A percentile compares a stretch with the other conserved stretches of the same genome.
Evolutionary conservation across 805 yeast genomes (phyloP).

Genomic region (Yarrowia sp.): DNA sequence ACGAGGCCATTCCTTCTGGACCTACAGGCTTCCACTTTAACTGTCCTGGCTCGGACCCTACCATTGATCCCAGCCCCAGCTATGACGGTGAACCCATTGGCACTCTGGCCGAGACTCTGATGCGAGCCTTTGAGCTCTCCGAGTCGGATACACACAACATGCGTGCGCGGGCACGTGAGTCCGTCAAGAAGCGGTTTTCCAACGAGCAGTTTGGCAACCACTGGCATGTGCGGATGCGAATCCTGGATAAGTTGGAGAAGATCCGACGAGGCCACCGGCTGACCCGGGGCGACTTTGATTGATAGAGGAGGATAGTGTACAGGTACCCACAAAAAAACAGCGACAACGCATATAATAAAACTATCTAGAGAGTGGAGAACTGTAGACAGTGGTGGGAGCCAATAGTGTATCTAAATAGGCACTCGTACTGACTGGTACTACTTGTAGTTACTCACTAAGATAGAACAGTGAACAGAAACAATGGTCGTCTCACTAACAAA

Average conservation of each 20-base stretch:
- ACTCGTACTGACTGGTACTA: no score
- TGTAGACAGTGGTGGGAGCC: no score
- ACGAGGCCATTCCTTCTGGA: constrained; percentile 6
- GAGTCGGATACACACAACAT: constrained; percentile 42
- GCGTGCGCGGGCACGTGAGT: constrained; percentile 44
- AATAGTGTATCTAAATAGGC: no score
- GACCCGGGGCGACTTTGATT: constrained; percentile 29
- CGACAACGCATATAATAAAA: no score
- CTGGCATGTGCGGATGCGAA: constrained; percentile 45
- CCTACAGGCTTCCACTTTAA: constrained; percentile 74
- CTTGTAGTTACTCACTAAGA: no score
- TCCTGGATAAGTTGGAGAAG: constrained; percentile 31
- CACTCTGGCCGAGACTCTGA: constrained; percentile 40
- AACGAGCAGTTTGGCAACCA: constrained; percentile 52
- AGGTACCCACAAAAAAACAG: neutral
- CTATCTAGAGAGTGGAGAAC: no score
- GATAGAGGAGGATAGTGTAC: neutral
- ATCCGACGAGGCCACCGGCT: constrained; percentile 30
- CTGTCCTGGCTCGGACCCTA: constrained; percentile 63
- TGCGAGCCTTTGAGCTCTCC: constrained; percentile 42
- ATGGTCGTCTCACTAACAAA: no score
- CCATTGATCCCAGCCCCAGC: neutral
- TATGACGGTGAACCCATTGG: constrained; percentile 27
- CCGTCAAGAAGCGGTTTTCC: constrained; percentile 53
- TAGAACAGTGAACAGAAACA: no score